Conservation (phyloP, 495 filamentous ascomycete genomes). For the Astrothelium macrocarpum region DNA sequence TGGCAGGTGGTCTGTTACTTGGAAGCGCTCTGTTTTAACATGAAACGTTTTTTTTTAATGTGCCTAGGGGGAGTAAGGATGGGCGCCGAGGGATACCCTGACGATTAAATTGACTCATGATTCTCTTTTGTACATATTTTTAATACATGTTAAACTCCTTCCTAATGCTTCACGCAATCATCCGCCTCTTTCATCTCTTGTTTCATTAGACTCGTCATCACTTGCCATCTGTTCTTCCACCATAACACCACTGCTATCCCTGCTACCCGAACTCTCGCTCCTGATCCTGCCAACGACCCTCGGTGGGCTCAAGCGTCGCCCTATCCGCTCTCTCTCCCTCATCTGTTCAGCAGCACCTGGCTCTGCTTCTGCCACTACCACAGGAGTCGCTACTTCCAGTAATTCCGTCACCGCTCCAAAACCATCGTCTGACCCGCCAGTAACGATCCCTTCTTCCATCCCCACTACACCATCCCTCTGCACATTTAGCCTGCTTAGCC, state of each 20-base stretch:
- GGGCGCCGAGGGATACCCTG: background rate
- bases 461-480: constrained; percentile 16
- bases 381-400: constrained; percentile 19
- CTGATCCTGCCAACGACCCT: constrained; percentile 13
- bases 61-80: background rate
- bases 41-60: constrained; percentile 7
- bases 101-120: background rate
- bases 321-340: constrained; percentile 9
- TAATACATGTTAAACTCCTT: background rate
- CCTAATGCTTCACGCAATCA: background rate
- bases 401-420: constrained; percentile 20
- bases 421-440: constrained; percentile 16
- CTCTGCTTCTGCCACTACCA: constrained; percentile 21
- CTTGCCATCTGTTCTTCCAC: constrained; percentile 37
- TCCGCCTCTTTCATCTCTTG: background rate
- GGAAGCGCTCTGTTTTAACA: constrained; percentile 26
- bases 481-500: constrained; percentile 34
- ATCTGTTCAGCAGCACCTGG: constrained; percentile 20
- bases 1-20: constrained; percentile 35
- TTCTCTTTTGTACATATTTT: background rate
- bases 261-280: constrained; percentile 27
- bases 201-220: constrained; percentile 20
- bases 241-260: constrained; percentile 30
- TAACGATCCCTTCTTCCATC: constrained; percentile 16
- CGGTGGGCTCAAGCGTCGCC: constrained; percentile 16